Percentiles rank a stretch among this genome's conserved stretches.
Evolutionary conservation across 2,329 filamentous ascomycete species (phyloP).

Genomic region (Paracoccidioides lutzii): DNA sequence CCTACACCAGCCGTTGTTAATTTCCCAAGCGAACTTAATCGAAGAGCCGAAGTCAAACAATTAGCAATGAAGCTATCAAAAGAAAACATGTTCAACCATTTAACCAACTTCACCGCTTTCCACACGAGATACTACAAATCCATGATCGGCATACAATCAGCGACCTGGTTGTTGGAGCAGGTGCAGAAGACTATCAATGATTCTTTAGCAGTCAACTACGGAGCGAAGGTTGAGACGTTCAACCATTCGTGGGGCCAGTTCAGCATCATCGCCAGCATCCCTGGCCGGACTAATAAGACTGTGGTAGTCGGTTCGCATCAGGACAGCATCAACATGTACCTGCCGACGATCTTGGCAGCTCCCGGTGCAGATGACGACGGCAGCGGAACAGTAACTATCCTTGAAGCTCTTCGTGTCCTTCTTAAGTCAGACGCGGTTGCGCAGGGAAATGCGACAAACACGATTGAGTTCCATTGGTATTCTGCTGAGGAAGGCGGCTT

Average conservation of each 20-base stretch:
- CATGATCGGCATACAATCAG: conserved; percentile 62
- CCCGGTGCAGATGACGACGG: conserved; percentile 95
- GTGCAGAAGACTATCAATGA: conserved; percentile 59
- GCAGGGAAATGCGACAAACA: conserved; percentile 63
- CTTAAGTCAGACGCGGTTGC: conserved; percentile 59
- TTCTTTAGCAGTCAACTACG: conserved; percentile 54
- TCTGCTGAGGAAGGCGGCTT: conserved; percentile 80
- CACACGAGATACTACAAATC: conserved; percentile 48
- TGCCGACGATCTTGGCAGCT: conserved; percentile 70
- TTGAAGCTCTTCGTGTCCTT: conserved; percentile 76
- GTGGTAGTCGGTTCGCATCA: conserved; percentile 85
- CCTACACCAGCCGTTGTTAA: conserved; percentile 38
- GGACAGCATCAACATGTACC: conserved; percentile 86
- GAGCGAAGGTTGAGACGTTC: conserved; percentile 61
- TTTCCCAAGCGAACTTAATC: conserved; percentile 54
- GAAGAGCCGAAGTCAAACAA: conserved; percentile 53
- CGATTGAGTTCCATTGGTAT: conserved; percentile 95
- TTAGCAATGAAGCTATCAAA: conserved; percentile 60
- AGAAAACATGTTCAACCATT: conserved; percentile 60
- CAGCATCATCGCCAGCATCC: conserved; percentile 83
- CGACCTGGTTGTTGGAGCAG: conserved; percentile 69
- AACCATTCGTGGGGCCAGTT: conserved; percentile 77
- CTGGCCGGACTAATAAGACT: conserved; percentile 71
- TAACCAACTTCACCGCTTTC: conserved; percentile 55
- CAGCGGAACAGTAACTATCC: conserved; percentile 82